Evolutionary conservation across 2,329 filamentous ascomycete species (phyloP), one percentile per base, ranked within the genome.

Genomic region (Didymella glomerata): DNA sequence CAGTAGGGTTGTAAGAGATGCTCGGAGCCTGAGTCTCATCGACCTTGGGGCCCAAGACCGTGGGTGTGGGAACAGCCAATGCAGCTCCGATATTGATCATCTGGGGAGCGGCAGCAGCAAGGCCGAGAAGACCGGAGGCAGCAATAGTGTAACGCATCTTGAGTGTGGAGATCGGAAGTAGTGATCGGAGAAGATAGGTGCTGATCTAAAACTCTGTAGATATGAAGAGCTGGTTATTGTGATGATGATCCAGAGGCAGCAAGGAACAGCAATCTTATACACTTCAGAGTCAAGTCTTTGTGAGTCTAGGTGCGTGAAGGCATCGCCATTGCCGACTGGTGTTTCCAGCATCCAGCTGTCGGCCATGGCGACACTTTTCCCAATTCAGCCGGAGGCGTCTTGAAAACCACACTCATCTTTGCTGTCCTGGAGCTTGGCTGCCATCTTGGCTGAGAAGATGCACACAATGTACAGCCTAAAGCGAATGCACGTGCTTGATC

Each of bases 21-120:
- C 64, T 65, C 27, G 71, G 62, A 22, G 70, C 60, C 13, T 67
- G 62, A 18, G 68, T 67, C 14, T 66, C 68, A 11, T 55, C 52
- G 25, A 73, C 57, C 14, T 71, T 71, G 27, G 75, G 67, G 6
- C 65, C 63, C 30, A 72, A 66, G 30, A 66, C 63, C 1, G 68
- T 45, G 13, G 66, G 64, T 24, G 71, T 71, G 46, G 73, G 62
- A 7, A 77, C 73, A 13, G 72, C 69, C 24, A 69, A 49, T 57
- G 77, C 70, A 44, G 78, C 71, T 32, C 73, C 72, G 34, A 77
- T 72, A 53, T 80, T 72, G 46, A 80, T 77, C 6, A 65, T 62
- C 54, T 69, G 60, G 45, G 68, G 68, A 48, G 65, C 59, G 24
- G 68, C 66, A 38, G 63, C 61, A 18, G 57, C 62, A 40, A 69